Evolutionary conservation across 495 filamentous ascomycete species (phyloP).

Genomic region (Penicillium antarcticum): DNA sequence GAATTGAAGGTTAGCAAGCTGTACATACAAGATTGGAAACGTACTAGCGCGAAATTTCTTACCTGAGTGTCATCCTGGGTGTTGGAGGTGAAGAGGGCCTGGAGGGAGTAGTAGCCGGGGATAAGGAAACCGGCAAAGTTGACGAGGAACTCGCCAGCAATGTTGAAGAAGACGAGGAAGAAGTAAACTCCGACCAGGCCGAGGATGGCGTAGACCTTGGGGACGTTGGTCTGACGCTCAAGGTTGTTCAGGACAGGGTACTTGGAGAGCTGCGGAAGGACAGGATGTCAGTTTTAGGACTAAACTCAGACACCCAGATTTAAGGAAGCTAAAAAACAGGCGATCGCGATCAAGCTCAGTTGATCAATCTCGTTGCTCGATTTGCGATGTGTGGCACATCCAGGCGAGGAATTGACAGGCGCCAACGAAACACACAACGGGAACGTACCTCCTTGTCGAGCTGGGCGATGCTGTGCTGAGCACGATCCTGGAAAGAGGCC

Average conservation of each 20-base stretch:
- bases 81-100: slow-evolving; percentile 76
- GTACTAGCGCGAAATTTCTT: slow-evolving; percentile 20
- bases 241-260: slow-evolving; percentile 94
- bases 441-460: slow-evolving; percentile 94
- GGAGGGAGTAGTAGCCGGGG: slow-evolving; percentile 92
- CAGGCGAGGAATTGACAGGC: slow-evolving; percentile 19
- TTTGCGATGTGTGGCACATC: slow-evolving; percentile 7
- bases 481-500: slow-evolving; percentile 84
- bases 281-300: slow-evolving; percentile 9
- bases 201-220: slow-evolving; percentile 94
- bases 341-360: neutral
- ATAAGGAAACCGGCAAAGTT: slow-evolving; percentile 94
- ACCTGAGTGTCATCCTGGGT: slow-evolving; percentile 92
- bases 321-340: neutral
- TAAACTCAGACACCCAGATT: too few species aligned
- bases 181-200: slow-evolving; percentile 85
- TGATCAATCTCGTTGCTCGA: neutral
- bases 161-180: slow-evolving; percentile 99
- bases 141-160: slow-evolving; percentile 92
- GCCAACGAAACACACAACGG: slow-evolving; percentile 27
- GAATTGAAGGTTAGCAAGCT: slow-evolving; percentile 11
- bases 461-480: slow-evolving; percentile 82
- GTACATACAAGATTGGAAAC: slow-evolving; percentile 6
- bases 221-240: slow-evolving; percentile 90
- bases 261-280: slow-evolving; percentile 75